Conservation (phyloP, 2,329 filamentous ascomycete species). For the Sclerotinia sclerotiorum region DNA sequence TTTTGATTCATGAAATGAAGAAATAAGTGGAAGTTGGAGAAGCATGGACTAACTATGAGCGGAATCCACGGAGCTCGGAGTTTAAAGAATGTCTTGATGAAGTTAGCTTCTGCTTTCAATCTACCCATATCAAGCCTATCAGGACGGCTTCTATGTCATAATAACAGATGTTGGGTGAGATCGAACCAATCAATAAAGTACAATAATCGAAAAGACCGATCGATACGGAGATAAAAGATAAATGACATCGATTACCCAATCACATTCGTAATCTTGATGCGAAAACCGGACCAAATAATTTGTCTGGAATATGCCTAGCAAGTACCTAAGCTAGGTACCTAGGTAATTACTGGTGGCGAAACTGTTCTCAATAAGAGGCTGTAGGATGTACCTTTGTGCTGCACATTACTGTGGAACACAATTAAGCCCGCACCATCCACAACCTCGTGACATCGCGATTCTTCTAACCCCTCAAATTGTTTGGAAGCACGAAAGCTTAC, state of each 20-base stretch:
- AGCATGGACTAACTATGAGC: not conserved
- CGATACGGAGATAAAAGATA: constrained; percentile 13
- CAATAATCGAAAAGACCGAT: not conserved
- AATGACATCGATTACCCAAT: not conserved
- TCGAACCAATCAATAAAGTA: not conserved
- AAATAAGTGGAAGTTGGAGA: not conserved
- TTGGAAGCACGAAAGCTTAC: not conserved
- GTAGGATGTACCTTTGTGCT: no score
- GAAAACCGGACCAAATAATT: not conserved
- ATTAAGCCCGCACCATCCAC: no score
- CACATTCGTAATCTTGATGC: not conserved
- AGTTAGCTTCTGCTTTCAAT: not conserved
- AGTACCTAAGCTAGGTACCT: no score
- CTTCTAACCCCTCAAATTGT: not conserved
- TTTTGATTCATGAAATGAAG: constrained; percentile 10
- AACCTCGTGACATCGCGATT: constrained; percentile 12
- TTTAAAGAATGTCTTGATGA: not conserved
- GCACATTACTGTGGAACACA: no score
- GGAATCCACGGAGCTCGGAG: constrained; percentile 11
- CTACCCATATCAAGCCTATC: not conserved
- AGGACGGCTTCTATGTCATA: not conserved
- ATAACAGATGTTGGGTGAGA: not conserved
- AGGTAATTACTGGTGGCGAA: not conserved
- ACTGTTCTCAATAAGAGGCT: no score
- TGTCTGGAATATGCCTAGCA: no score